These are phyloP conservation scores for Primulina tabacum DNA, from an alignment of 257 asterid genomes.

Conservation along the genomic window DNA sequence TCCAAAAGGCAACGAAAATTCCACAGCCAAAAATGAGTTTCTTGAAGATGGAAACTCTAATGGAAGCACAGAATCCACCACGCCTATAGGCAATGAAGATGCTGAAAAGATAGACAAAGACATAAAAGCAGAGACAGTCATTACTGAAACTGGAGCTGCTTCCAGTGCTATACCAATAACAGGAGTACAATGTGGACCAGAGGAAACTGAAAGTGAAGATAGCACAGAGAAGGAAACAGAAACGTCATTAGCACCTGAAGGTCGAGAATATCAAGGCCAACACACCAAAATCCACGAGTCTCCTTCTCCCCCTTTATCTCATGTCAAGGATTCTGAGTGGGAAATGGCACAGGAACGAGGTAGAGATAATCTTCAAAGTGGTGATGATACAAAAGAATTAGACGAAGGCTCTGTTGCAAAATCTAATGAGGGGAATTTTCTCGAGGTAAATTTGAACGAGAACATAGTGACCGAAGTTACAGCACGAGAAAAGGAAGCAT, in stretches of 20 bases:
- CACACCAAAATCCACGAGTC: slow-evolving; percentile 19
- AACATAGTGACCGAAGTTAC: slow-evolving; percentile 18
- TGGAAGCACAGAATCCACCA: slow-evolving; percentile 17
- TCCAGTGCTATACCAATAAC: slow-evolving; percentile 16
- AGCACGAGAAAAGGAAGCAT: slow-evolving; percentile 21
- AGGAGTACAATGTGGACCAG: slow-evolving; percentile 22
- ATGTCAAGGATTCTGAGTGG: slow-evolving; percentile 28
- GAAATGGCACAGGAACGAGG: slow-evolving; percentile 19
- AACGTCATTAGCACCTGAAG: slow-evolving; percentile 19
- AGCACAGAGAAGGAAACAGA: slow-evolving; percentile 13
- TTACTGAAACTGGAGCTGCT: slow-evolving; percentile 21
- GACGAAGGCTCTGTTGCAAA: slow-evolving; percentile 25
- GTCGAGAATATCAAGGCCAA: slow-evolving; percentile 22
- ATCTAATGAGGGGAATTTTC: slow-evolving; percentile 23
- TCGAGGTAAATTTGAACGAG: slow-evolving; percentile 15
- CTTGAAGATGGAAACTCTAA: slow-evolving; percentile 21
- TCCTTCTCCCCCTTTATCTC: slow-evolving; percentile 14
- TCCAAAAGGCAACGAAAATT: slow-evolving; percentile 19
- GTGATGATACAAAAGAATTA: slow-evolving; percentile 20
- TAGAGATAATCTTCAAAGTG: slow-evolving; percentile 14
- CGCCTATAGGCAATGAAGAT: slow-evolving; percentile 5
- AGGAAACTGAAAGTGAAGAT: slow-evolving; percentile 19
- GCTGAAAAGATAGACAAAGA: slow-evolving; percentile 23
- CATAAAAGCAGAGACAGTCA: slow-evolving; percentile 18
- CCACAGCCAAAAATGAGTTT: slow-evolving; percentile 13